A percentile compares a stretch with the other conserved stretches of the same genome.
phyloP scores from a whole-genome alignment of 2,329 filamentous ascomycete species.

The Bipolaris zeicola region DNA sequence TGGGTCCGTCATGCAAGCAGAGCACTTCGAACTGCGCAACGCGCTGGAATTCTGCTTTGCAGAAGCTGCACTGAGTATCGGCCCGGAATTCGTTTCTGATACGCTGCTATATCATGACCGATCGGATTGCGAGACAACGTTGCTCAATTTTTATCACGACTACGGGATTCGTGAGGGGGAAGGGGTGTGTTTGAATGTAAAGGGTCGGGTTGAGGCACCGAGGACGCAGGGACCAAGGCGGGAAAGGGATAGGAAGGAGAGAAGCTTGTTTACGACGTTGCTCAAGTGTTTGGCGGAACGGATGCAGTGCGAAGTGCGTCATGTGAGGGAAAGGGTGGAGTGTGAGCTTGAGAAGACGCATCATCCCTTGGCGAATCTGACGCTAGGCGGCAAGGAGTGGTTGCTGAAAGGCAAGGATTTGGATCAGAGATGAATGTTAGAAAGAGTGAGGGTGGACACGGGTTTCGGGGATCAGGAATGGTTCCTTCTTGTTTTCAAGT shows the following conservation, averaged over 20 bases:
- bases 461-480: too few relatives aligned
- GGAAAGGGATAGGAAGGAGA: slow-evolving; percentile 9
- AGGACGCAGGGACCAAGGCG: slow-evolving; percentile 35
- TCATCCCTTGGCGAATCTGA: slow-evolving; percentile 33
- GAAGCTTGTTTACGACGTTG: slow-evolving; percentile 32
- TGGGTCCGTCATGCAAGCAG: slow-evolving; percentile 37
- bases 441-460: too few relatives aligned
- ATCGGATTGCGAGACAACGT: slow-evolving; percentile 19
- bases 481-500: background rate
- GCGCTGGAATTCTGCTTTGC: slow-evolving; percentile 41
- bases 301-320: slow-evolving; percentile 21
- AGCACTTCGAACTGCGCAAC: slow-evolving; percentile 34
- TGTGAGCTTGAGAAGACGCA: slow-evolving; percentile 20
- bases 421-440: background rate
- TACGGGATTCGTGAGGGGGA: slow-evolving; percentile 35
- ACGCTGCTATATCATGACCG: slow-evolving; percentile 23
- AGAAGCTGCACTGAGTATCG: slow-evolving; percentile 33
- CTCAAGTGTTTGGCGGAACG: slow-evolving; percentile 34
- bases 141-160: slow-evolving; percentile 41
- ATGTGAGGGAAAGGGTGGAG: slow-evolving; percentile 29
- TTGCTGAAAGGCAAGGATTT: slow-evolving; percentile 32
- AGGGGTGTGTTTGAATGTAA: slow-evolving; percentile 22
- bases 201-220: slow-evolving; percentile 34
- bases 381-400: slow-evolving; percentile 31
- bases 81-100: slow-evolving; percentile 34